Percentiles rank a stretch among this genome's conserved stretches.
phyloP scores from a whole-genome alignment of 2,329 filamentous ascomycete genomes.

The Curvularia sp. region DNA sequence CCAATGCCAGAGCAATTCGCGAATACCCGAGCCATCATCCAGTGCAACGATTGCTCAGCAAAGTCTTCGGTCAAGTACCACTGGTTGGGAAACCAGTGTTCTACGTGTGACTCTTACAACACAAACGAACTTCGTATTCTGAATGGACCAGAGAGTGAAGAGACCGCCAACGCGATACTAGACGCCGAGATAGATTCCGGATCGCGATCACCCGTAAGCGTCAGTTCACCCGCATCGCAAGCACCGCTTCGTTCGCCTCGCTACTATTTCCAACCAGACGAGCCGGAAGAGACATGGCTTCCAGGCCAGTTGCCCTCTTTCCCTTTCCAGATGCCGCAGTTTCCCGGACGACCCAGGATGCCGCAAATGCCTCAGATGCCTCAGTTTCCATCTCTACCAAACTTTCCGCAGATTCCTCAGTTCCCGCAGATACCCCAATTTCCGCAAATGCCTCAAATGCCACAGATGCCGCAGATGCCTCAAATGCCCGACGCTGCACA shows the following conservation, averaged over 20 bases:
- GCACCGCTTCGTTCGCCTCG: slow-evolving; percentile 44
- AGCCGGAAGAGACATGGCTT: slow-evolving; percentile 49
- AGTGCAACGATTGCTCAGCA: slow-evolving; percentile 94
- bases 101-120: slow-evolving; percentile 62
- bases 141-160: slow-evolving; percentile 48
- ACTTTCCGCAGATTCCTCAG: slow-evolving; percentile 44
- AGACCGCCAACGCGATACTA: slow-evolving; percentile 43
- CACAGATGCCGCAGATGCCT: slow-evolving; percentile 36
- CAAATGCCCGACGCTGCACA: slow-evolving; percentile 44
- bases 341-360: slow-evolving; percentile 42
- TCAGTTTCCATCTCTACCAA: slow-evolving; percentile 40
- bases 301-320: slow-evolving; percentile 47
- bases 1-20: slow-evolving; percentile 88
- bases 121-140: slow-evolving; percentile 58
- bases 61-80: slow-evolving; percentile 89
- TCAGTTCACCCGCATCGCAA: slow-evolving; percentile 42
- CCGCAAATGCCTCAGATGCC: slow-evolving; percentile 43
- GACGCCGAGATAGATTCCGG: slow-evolving; percentile 38
- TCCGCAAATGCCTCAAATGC: slow-evolving; percentile 36
- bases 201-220: slow-evolving; percentile 39
- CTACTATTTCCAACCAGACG: slow-evolving; percentile 49
- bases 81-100: slow-evolving; percentile 93
- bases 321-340: slow-evolving; percentile 47
- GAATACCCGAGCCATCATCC: slow-evolving; percentile 79
- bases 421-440: slow-evolving; percentile 44